Evolutionary conservation across 164 flowering plant species (phyloP), one percentile per base, ranked within the genome.

Genomic region (Protea cynaroides): DNA sequence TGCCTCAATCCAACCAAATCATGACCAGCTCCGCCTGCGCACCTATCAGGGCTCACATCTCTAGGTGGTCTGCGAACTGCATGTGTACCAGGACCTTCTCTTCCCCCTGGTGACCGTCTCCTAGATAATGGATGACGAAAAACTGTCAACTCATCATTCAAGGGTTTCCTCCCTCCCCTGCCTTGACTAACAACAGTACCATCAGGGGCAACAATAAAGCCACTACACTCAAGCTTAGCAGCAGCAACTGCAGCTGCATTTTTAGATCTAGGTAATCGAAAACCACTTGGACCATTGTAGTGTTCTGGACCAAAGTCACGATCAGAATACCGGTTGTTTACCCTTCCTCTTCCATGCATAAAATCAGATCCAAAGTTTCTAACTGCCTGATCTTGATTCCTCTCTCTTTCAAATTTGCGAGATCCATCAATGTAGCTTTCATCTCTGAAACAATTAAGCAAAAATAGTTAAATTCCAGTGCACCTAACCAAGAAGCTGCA

Each of bases 61-160:
- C 88, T 78, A 11, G 76, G 74, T 58, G 76, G 23, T 65, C 85
- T 71, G 7, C 69, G 80, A 44, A 72, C 66, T 76, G 76, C 79
- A 67, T 69, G 84, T 54, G 64, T 52, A 22, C 81, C 79, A 51
- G 72, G 73, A 19, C 75, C 84, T 50, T 68, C 84, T 65, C 82
- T 79, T 25, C 68, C 72, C 22, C 78, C 79, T 58, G 84, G 84
- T 40, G 88, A 81, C 9, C 79, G 70, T 69, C 86, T 77, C 70
- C 91, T 81, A 34, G 79, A 63, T 7, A 78, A 62, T 19, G 70
- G 59, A 69, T 74, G 82, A 24, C 75, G 75, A 40, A 73, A 75
- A 63, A 55, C 54, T 50, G 80, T 63, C 60, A 70, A 58, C 29
- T 78, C 85, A 60, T 78, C 76, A 64, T 68, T 76, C 43, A 73